These are phyloP conservation scores for Hypoxylon sp. DNA, from an alignment of 2,329 filamentous ascomycete species.

Conservation along the genomic window DNA sequence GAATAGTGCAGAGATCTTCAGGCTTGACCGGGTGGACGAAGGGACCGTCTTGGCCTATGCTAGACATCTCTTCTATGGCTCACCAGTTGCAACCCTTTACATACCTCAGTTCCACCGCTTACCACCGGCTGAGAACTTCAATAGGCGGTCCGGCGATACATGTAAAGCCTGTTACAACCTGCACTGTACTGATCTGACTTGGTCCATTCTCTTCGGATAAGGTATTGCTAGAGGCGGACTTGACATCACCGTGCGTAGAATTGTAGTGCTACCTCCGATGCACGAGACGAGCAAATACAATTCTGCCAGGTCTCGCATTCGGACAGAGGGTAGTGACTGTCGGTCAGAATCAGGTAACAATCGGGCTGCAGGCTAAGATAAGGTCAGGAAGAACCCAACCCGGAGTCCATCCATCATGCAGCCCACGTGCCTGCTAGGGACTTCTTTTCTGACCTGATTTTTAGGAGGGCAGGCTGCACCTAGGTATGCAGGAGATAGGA, in stretches of 20 bases:
- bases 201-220: conserved; percentile 1
- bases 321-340: conserved; percentile 21
- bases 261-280: conserved; percentile 25
- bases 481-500: conserved; percentile 25
- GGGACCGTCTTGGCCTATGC: conserved; percentile 21
- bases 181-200: conserved; percentile 25
- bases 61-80: conserved; percentile 31
- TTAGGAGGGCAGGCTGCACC: conserved; percentile 10
- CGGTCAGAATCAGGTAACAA: conserved; percentile 42
- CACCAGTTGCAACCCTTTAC: conserved; percentile 39
- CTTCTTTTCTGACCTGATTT: conserved; percentile 22
- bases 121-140: conserved; percentile 31
- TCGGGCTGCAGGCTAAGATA: conserved; percentile 39
- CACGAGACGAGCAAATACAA: conserved; percentile 18
- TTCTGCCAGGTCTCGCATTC: conserved; percentile 20
- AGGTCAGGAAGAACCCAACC: conserved; percentile 19
- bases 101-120: conserved; percentile 33
- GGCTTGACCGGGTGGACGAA: conserved; percentile 15
- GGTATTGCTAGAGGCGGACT: conserved; percentile 6
- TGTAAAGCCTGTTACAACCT: conserved; percentile 12
- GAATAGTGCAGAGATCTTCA: conserved; percentile 35
- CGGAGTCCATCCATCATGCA: conserved; percentile 27
- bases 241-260: conserved; percentile 30
- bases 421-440: conserved; percentile 15
- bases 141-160: conserved; percentile 11